Evolutionary conservation across 768 basidiomycete species (phyloP).

Genomic region (Mycena metata): DNA sequence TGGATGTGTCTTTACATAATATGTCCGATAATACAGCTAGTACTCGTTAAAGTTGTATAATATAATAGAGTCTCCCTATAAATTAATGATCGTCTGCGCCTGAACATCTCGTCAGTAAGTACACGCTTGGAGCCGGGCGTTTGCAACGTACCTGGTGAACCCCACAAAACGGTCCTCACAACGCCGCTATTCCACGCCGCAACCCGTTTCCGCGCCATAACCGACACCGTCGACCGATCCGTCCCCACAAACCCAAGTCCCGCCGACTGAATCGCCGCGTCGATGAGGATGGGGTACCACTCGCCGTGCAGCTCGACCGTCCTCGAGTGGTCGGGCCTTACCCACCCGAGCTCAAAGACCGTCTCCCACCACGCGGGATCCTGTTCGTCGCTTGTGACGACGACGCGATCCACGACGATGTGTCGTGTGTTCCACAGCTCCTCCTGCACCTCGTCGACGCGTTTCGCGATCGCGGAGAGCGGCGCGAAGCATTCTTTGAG

Average conservation of each 20-base stretch:
- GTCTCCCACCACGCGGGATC: constrained; percentile 50
- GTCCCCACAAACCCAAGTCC: constrained; percentile 66
- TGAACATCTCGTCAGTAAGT: neutral
- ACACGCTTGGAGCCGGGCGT: neutral
- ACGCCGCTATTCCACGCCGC: constrained; percentile 61
- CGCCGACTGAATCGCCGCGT: constrained; percentile 62
- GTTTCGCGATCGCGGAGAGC: constrained; percentile 44
- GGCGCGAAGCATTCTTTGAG: constrained; percentile 48
- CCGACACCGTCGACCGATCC: constrained; percentile 61
- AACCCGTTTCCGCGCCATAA: constrained; percentile 59
- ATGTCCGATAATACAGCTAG: neutral
- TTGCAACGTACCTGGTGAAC: constrained; percentile 43
- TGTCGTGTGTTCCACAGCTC: constrained; percentile 42
- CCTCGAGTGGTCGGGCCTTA: constrained; percentile 45
- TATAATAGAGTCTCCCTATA: neutral
- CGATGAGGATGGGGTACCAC: constrained; percentile 62
- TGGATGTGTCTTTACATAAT: too few species aligned
- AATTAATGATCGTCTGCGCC: constrained; percentile 46
- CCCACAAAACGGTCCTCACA: constrained; percentile 54
- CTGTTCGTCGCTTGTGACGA: constrained; percentile 56
- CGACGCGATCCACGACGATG: constrained; percentile 44
- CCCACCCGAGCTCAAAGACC: constrained; percentile 48
- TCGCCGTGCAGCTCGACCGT: constrained; percentile 51
- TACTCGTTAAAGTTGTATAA: neutral
- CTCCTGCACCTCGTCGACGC: constrained; percentile 49